Evolutionary conservation across 805 yeast species (phyloP).

Genomic region (Lachancea meyersii): DNA sequence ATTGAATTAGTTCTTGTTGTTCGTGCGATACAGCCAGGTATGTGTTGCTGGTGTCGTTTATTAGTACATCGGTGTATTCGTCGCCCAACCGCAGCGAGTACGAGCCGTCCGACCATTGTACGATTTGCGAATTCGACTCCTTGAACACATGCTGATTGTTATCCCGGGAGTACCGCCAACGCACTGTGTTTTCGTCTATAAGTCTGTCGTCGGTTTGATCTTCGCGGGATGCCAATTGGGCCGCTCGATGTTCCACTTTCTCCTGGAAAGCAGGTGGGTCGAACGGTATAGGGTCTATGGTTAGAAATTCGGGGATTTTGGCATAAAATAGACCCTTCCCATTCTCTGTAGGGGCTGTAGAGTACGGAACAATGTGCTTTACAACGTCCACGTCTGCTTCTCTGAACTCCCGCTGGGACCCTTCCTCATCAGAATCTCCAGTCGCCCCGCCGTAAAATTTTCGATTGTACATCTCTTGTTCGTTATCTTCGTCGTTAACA

Average conservation of each 20-base stretch:
- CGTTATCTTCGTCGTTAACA: conserved; percentile 35
- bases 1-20: conserved; percentile 56
- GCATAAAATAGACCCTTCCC: conserved; percentile 39
- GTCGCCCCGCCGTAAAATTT: conserved; percentile 33
- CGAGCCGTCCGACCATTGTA: conserved; percentile 93
- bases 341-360: conserved; percentile 34
- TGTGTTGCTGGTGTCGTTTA: conserved; percentile 60
- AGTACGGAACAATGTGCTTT: conserved; percentile 43
- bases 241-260: conserved; percentile 37
- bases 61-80: conserved; percentile 76
- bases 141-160: conserved; percentile 65
- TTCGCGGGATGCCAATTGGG: conserved; percentile 33
- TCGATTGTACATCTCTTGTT: conserved; percentile 30
- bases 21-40: conserved; percentile 67
- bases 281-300: conserved; percentile 80
- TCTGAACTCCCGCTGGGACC: conserved; percentile 32
- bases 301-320: conserved; percentile 76
- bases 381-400: conserved; percentile 35
- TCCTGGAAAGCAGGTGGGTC: conserved; percentile 65
- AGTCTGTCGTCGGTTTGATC: conserved; percentile 57
- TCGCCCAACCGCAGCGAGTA: conserved; percentile 78
- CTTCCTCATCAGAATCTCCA: conserved; percentile 28
- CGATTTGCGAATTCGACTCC: conserved; percentile 82
- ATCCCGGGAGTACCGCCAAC: conserved; percentile 88
- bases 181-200: conserved; percentile 73